Conservation (phyloP, 179 eudicot genomes). For the Corrigiola litoralis region DNA sequence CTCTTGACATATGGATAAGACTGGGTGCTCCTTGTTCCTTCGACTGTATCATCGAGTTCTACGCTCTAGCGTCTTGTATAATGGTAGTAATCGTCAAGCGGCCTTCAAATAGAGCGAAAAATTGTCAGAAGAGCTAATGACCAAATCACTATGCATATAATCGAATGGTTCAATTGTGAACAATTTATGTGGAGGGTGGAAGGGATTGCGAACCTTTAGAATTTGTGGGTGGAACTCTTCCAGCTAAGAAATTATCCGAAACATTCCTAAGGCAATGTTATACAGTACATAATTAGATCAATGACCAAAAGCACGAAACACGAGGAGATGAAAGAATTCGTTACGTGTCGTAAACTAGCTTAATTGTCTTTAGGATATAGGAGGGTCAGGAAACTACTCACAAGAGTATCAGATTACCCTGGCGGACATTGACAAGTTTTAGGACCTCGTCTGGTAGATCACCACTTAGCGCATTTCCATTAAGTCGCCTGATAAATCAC, state of each 20-base stretch:
- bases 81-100: conserved; percentile 26
- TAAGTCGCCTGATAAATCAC: conserved; percentile 23
- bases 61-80: conserved; percentile 35
- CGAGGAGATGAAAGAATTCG: neutral
- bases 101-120: neutral
- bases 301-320: neutral
- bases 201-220: conserved; percentile 10
- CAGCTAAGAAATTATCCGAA: conserved; percentile 23
- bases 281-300: neutral
- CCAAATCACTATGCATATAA: neutral
- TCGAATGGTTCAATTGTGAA: too few species aligned
- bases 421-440: conserved; percentile 22
- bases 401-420: conserved; percentile 26
- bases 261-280: conserved; percentile 19
- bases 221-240: conserved; percentile 12
- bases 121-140: neutral
- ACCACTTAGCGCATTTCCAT: conserved; percentile 27
- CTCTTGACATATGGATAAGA: neutral
- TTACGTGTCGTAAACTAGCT: too few species aligned
- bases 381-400: neutral
- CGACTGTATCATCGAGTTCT: neutral
- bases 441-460: conserved; percentile 27
- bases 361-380: neutral
- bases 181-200: too few species aligned
- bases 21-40: neutral